phyloP scores from a whole-genome alignment of 2,329 filamentous ascomycete genomes.

The Xylariaceae sp. region DNA sequence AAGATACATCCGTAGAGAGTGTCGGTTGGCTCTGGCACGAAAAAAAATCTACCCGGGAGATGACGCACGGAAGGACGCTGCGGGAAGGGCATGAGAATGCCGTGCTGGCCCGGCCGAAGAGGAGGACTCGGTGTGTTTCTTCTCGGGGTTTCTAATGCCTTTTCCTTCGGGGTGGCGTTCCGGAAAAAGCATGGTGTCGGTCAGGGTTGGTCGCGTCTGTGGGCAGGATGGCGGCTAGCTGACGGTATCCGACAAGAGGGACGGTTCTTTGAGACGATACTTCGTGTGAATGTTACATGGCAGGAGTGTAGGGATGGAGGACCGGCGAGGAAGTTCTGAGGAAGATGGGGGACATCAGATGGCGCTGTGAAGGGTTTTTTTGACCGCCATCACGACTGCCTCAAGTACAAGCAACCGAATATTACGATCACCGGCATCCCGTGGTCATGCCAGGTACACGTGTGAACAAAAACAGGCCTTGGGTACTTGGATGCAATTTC shows the following conservation, averaged over 20 bases:
- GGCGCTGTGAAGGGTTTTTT: neutral
- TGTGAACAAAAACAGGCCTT: no score
- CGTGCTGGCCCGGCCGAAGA: constrained; percentile 34
- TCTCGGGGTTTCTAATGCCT: constrained; percentile 38
- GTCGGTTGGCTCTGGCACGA: constrained; percentile 6
- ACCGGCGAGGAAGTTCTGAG: constrained; percentile 8
- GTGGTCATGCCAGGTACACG: constrained; percentile 7
- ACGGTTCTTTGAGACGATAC: constrained; percentile 5
- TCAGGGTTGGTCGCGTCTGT: constrained; percentile 1
- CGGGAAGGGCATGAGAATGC: constrained; percentile 41
- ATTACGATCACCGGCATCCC: constrained; percentile 9
- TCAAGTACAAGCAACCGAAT: constrained; percentile 9
- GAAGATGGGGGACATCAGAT: neutral
- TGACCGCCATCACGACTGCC: constrained; percentile 8
- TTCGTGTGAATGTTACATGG: constrained; percentile 9
- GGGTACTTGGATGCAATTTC: no score
- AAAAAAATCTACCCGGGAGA: constrained; percentile 17
- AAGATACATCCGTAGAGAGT: neutral
- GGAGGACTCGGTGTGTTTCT: constrained; percentile 41
- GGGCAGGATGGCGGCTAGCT: constrained; percentile 2
- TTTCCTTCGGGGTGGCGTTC: constrained; percentile 15
- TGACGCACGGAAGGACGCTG: constrained; percentile 49
- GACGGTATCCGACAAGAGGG: constrained; percentile 6
- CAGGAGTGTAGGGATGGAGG: constrained; percentile 2
- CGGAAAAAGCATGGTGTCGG: neutral